phyloP scores from a whole-genome alignment of 1,284 basidiomycete species.

The Ustilago curta region DNA sequence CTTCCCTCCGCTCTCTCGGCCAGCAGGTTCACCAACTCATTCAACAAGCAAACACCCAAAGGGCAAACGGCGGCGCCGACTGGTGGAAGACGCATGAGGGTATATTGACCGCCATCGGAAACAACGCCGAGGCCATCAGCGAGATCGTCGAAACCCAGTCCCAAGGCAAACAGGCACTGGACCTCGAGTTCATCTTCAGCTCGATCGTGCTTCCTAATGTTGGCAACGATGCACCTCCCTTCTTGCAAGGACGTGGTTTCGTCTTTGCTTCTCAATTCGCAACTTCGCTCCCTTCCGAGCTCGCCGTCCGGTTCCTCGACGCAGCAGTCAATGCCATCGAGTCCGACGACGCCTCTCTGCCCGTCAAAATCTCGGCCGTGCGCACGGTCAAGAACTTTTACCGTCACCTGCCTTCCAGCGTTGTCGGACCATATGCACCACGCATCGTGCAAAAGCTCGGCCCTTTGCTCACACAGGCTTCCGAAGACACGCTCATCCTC shows the following conservation, averaged over 20 bases:
- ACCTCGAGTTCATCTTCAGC: conserved; percentile 81
- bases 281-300: conserved; percentile 77
- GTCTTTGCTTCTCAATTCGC: conserved; percentile 93
- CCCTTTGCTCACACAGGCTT: conserved; percentile 82
- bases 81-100: conserved; percentile 87
- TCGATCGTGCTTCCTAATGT: conserved; percentile 84
- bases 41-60: conserved; percentile 72
- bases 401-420: conserved; percentile 72
- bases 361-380: conserved; percentile 92
- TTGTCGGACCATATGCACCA: conserved; percentile 77
- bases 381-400: conserved; percentile 71
- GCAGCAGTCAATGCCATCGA: conserved; percentile 89
- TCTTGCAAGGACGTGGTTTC: conserved; percentile 92
- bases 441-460: conserved; percentile 85
- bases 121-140: conserved; percentile 80
- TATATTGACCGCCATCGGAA: conserved; percentile 83
- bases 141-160: conserved; percentile 79
- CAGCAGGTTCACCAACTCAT: conserved; percentile 71
- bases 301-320: conserved; percentile 77
- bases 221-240: conserved; percentile 76
- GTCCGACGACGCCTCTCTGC: conserved; percentile 76
- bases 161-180: conserved; percentile 70
- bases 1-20: conserved; percentile 73
- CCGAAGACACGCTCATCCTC: conserved; percentile 89
- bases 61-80: conserved; percentile 61